phyloP scores from a whole-genome alignment of 169 alveolate species.

The Plasmodium cynomolgi region DNA sequence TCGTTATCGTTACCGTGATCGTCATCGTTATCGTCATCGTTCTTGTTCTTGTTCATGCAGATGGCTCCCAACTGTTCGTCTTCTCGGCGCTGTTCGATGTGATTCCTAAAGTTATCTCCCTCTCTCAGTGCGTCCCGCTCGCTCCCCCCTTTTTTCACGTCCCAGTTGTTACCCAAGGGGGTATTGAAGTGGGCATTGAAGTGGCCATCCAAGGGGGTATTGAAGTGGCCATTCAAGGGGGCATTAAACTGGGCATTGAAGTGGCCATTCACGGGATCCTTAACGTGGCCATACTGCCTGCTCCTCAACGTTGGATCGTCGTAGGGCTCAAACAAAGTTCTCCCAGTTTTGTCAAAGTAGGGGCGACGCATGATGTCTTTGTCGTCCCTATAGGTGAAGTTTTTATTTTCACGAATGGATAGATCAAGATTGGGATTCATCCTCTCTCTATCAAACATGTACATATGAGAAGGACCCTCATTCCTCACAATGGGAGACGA shows the following conservation, averaged over 20 bases:
- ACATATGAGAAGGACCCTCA: neutral
- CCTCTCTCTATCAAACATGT: neutral
- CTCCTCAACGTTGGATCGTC: neutral
- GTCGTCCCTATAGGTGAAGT: neutral
- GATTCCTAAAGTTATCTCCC: neutral
- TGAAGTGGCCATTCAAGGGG: too few species aligned
- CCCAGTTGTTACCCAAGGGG: neutral
- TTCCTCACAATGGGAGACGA: neutral
- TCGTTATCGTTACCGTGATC: neutral
- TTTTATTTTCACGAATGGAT: neutral
- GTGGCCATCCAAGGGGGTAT: neutral
- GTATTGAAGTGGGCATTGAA: neutral
- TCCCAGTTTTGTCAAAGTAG: neutral
- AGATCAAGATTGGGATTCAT: neutral
- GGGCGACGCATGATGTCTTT: neutral
- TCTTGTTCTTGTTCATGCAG: neutral
- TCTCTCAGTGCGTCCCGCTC: neutral
- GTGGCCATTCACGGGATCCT: too few species aligned
- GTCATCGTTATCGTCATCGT: neutral
- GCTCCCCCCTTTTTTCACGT: too few species aligned
- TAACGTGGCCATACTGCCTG: neutral
- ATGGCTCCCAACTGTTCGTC: neutral
- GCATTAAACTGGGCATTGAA: neutral
- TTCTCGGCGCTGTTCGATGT: neutral
- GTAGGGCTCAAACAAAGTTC: neutral